phyloP scores from a whole-genome alignment of 768 basidiomycete genomes.

The Amanita subjunquillea region DNA sequence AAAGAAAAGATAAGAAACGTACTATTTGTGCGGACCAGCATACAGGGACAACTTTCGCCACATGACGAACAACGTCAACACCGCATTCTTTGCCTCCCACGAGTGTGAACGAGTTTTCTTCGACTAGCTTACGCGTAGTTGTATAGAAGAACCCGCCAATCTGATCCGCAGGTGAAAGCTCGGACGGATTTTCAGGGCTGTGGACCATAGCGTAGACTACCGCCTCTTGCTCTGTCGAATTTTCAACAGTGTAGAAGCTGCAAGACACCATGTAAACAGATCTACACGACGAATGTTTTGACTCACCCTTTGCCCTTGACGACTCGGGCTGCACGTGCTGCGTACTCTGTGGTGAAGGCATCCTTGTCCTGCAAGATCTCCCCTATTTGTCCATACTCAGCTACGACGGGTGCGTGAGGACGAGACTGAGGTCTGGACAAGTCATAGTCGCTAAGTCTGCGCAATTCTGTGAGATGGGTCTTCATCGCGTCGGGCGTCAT shows the following conservation, averaged over 20 bases:
- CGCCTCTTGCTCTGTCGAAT: slow-evolving; percentile 35
- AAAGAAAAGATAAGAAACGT: slow-evolving; percentile 12
- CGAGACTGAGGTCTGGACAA: slow-evolving; percentile 34
- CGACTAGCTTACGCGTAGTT: slow-evolving; percentile 50
- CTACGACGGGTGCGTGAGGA: slow-evolving; percentile 20
- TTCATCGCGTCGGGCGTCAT: slow-evolving; percentile 71
- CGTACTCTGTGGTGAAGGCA: slow-evolving; percentile 39
- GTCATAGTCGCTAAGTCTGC: slow-evolving; percentile 44
- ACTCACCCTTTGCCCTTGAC: slow-evolving; percentile 51
- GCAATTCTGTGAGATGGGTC: slow-evolving; percentile 43
- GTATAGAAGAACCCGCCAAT: slow-evolving; percentile 57
- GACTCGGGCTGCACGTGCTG: slow-evolving; percentile 38
- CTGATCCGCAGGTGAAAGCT: slow-evolving; percentile 23
- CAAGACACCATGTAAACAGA: background rate
- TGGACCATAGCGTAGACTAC: slow-evolving; percentile 38
- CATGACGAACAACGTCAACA: slow-evolving; percentile 62
- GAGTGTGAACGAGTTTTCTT: slow-evolving; percentile 40
- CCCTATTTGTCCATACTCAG: slow-evolving; percentile 39
- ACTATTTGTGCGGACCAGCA: slow-evolving; percentile 72
- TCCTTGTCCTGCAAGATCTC: slow-evolving; percentile 38
- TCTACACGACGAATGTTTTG: background rate
- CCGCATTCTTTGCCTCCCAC: slow-evolving; percentile 41
- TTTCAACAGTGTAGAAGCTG: slow-evolving; percentile 62
- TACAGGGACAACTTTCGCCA: slow-evolving; percentile 54
- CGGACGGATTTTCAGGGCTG: slow-evolving; percentile 24